A percentile compares a stretch with the other conserved stretches of the same genome.
phyloP scores from a whole-genome alignment of 2,329 filamentous ascomycete genomes.

The Rachicladosporium sp. region DNA sequence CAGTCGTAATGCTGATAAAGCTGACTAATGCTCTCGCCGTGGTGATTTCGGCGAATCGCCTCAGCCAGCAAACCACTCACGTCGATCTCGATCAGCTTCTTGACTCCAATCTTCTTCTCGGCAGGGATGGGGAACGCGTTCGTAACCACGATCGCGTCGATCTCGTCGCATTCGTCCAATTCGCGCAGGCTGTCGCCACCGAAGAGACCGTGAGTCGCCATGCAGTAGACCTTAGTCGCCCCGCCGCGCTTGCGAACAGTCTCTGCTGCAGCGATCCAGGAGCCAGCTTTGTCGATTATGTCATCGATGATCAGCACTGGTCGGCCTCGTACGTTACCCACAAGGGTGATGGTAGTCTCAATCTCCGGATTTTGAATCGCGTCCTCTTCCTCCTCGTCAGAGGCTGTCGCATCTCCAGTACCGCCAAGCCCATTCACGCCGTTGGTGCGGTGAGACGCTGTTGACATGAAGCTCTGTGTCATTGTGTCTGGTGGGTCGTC shows the following conservation, averaged over 20 bases:
- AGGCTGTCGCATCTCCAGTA: slow-evolving; percentile 68
- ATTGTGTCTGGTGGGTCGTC: slow-evolving; percentile 65
- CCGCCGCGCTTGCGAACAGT: slow-evolving; percentile 86
- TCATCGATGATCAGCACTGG: slow-evolving; percentile 94
- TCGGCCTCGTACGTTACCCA: slow-evolving; percentile 79
- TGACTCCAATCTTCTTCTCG: slow-evolving; percentile 52
- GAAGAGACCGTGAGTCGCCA: slow-evolving; percentile 93
- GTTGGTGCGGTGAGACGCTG: slow-evolving; percentile 52
- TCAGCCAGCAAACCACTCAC: slow-evolving; percentile 80
- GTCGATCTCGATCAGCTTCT: slow-evolving; percentile 81
- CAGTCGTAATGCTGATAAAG: slow-evolving; percentile 34
- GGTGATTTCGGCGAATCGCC: slow-evolving; percentile 90
- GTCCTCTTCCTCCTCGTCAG: slow-evolving; percentile 87
- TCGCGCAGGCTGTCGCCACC: slow-evolving; percentile 80
- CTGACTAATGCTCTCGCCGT: slow-evolving; percentile 67
- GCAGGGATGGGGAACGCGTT: slow-evolving; percentile 90
- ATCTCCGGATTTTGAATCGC: slow-evolving; percentile 66
- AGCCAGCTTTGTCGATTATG: slow-evolving; percentile 95
- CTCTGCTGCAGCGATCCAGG: slow-evolving; percentile 95
- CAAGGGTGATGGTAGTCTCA: slow-evolving; percentile 94
- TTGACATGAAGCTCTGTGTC: slow-evolving; percentile 71
- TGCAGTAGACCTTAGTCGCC: slow-evolving; percentile 91
- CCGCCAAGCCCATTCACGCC: slow-evolving; percentile 58
- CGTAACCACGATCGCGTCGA: slow-evolving; percentile 86
- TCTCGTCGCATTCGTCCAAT: slow-evolving; percentile 83